phyloP scores from a whole-genome alignment of 345 rosid genomes.

The Heritiera littoralis region DNA sequence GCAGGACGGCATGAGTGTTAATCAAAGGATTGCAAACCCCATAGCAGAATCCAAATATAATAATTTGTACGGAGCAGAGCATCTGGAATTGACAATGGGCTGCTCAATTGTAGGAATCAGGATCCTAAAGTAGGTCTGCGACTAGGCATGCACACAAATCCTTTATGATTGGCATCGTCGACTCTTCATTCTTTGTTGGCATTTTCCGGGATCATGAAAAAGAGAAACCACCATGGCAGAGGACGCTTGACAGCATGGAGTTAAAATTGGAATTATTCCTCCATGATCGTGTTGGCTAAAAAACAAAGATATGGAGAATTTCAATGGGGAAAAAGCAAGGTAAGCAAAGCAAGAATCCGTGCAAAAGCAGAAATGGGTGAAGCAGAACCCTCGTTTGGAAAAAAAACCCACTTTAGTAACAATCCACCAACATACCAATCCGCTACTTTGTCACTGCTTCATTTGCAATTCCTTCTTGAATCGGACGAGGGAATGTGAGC shows the following conservation, averaged over 20 bases:
- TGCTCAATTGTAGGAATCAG: not conserved
- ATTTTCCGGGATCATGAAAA: constrained; percentile 5
- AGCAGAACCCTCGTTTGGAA: not conserved
- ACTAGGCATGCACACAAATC: constrained; percentile 4
- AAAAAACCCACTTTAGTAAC: not conserved
- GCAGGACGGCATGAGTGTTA: too few relatives aligned
- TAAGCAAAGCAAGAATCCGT: too few relatives aligned
- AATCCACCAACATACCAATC: not conserved
- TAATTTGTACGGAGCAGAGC: constrained; percentile 13
- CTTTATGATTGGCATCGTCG: not conserved
- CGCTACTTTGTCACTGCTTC: not conserved
- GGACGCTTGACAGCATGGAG: not conserved
- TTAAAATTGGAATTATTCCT: constrained; percentile 16
- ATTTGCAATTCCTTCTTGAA: not conserved
- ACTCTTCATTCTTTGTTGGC: not conserved
- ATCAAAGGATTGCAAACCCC: constrained; percentile 13
- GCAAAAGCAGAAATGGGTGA: not conserved
- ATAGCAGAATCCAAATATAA: constrained; percentile 4
- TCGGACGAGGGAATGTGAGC: constrained; percentile 8
- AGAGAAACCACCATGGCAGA: not conserved
- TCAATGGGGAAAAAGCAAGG: not conserved
- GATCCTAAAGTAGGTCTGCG: not conserved
- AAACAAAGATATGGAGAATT: constrained; percentile 2
- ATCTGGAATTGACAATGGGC: not conserved
- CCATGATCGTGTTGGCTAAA: not conserved